Base-by-base conservation (phyloP, 2,329 filamentous ascomycete species). In the Alternaria sp. region DNA sequence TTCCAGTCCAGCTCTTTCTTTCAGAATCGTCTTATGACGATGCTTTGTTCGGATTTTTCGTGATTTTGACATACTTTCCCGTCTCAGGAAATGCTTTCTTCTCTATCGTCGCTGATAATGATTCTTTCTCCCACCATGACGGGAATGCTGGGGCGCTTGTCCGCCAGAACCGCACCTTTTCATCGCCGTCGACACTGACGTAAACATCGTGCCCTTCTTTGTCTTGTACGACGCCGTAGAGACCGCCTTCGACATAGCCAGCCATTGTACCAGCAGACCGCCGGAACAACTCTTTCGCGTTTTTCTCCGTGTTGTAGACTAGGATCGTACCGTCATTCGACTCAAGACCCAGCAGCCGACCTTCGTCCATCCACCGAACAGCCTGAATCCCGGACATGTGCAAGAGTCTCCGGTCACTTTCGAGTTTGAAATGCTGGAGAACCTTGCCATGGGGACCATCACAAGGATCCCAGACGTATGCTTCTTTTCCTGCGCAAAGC, bases 261-360 rank as follows among this genome's bases (percentile, higher is more conserved):
- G 34, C 51, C 3, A 52, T 14, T 9, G 51, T 39, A 8, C 69
- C 67, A 14, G 53, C 55, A 5, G 65, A 52, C n/a, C 65, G 65
- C 45, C 56, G 61, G 34, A 72, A 72, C 7, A 72, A 37, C 54
- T 74, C 70, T 45, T 75, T 74, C 3, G 61, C 37, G 36, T 74
- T 74, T 9, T 48, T 65, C 9, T 65, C 34, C 1, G 51, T 60
- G 26, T 74, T 61, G 51, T 72, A 75, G 3, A 73, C 54, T 1
- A 74, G 45, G 3, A 51, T 65, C 0, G 66, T 66, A 4, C 72
- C 67, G 4, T 74, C 71, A 2, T 51, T 57, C 11, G 63, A 61
- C 7, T 58, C 23, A 4, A 75, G 21, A 17, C 44, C 53, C 1
- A 75, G 45, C 9, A 65, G 48, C 10, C 58, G 51, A 7, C 66